Conservation (phyloP, 2,329 filamentous ascomycete species). For the Phaeosphaeria sp. region DNA sequence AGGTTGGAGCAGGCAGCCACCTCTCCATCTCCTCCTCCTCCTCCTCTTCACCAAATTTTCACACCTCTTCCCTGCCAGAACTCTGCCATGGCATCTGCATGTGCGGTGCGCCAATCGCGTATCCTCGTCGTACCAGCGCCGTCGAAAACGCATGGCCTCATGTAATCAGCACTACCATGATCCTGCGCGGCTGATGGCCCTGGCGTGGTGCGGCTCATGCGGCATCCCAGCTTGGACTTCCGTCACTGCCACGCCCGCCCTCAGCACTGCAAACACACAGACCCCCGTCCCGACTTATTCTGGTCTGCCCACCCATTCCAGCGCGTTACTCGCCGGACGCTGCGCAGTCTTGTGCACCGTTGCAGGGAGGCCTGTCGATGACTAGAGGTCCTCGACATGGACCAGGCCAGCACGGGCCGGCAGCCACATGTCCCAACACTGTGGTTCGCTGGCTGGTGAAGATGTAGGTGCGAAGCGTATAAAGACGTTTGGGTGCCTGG, state of each 20-base stretch:
- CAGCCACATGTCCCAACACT: slow-evolving; percentile 17
- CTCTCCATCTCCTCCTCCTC: not conserved
- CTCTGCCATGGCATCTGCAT: not conserved
- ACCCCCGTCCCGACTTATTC: slow-evolving; percentile 34
- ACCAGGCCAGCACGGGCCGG: slow-evolving; percentile 6
- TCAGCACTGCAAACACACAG: slow-evolving; percentile 22
- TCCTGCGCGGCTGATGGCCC: slow-evolving; percentile 3
- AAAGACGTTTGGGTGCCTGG: slow-evolving; percentile 40
- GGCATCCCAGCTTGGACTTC: slow-evolving; percentile 3
- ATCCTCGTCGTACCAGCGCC: not conserved
- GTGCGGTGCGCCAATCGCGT: not conserved
- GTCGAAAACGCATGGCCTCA: not conserved
- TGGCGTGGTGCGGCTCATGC: slow-evolving; percentile 27
- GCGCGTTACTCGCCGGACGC: slow-evolving; percentile 16
- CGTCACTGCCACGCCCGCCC: slow-evolving; percentile 28
- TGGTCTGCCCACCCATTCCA: slow-evolving; percentile 21
- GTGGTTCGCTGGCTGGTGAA: slow-evolving; percentile 22
- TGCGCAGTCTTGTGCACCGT: slow-evolving; percentile 24
- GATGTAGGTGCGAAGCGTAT: slow-evolving; percentile 25
- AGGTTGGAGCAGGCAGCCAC: slow-evolving; percentile 6
- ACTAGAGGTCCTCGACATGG: slow-evolving; percentile 38
- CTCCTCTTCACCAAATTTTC: not conserved
- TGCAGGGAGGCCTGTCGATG: slow-evolving; percentile 22
- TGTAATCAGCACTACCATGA: slow-evolving; percentile 1
- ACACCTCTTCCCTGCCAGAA: not conserved